phyloP scores from a whole-genome alignment of 2,329 filamentous ascomycete genomes.

The Lecanosticta acicola region DNA sequence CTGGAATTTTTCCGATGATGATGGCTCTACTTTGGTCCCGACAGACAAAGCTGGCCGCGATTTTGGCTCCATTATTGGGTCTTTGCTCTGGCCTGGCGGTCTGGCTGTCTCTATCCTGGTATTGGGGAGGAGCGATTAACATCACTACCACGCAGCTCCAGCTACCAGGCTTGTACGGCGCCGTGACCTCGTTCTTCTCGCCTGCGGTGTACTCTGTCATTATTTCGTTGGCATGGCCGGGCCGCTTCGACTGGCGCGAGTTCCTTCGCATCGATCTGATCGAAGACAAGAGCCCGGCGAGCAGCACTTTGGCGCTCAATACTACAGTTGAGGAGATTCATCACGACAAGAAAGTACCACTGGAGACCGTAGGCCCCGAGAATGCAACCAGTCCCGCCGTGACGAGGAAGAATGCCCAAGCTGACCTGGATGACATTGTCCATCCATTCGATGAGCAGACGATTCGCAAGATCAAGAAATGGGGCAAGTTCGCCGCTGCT shows the following conservation, averaged over 20 bases:
- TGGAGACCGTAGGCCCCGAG: no score
- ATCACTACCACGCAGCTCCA: constrained; percentile 39
- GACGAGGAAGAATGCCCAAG: neutral
- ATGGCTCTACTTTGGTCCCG: constrained; percentile 43
- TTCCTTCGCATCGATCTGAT: constrained; percentile 46
- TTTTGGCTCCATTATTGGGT: constrained; percentile 43
- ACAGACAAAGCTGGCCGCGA: constrained; percentile 43
- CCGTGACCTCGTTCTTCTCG: constrained; percentile 43
- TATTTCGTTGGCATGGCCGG: constrained; percentile 34
- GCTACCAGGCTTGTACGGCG: constrained; percentile 43
- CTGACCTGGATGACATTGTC: constrained; percentile 28
- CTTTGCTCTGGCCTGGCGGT: constrained; percentile 39
- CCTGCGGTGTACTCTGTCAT: constrained; percentile 44
- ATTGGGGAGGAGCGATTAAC: constrained; percentile 38
- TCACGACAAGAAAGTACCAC: constrained; percentile 3
- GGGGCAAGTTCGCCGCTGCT: constrained; percentile 33
- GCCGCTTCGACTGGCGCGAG: constrained; percentile 40
- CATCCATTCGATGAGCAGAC: constrained; percentile 40
- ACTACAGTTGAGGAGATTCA: constrained; percentile 1
- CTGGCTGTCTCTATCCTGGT: constrained; percentile 39
- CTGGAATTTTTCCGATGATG: constrained; percentile 43
- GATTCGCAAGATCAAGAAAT: constrained; percentile 23
- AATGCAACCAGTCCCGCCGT: neutral
- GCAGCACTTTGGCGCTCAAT: constrained; percentile 2
- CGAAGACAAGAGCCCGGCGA: constrained; percentile 31